These are phyloP conservation scores for Tuber melanosporum DNA, from an alignment of 495 filamentous ascomycete genomes.

Conservation along the genomic window DNA sequence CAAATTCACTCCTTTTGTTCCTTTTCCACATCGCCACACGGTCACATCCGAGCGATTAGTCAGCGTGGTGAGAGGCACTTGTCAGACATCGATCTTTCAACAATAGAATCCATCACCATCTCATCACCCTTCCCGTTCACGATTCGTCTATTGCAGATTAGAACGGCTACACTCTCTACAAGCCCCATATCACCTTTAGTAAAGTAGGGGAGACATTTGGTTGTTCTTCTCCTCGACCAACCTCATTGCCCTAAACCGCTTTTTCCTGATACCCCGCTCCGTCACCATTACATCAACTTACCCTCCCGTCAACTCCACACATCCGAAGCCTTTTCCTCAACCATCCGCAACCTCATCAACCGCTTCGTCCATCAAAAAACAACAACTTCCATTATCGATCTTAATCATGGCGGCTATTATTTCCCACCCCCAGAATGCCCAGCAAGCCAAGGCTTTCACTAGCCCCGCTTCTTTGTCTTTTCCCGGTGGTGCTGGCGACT, in stretches of 20 bases:
- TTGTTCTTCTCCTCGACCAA: constrained; percentile 77
- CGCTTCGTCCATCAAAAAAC: constrained; percentile 10
- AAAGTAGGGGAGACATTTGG: constrained; percentile 85
- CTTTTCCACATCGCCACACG: background rate
- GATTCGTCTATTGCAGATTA: background rate
- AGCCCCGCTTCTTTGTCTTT: constrained; percentile 84
- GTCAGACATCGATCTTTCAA: constrained; percentile 1
- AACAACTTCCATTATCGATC: constrained; percentile 12
- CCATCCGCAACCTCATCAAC: constrained; percentile 33
- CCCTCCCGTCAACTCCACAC: constrained; percentile 11
- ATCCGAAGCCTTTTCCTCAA: constrained; percentile 7
- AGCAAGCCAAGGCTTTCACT: constrained; percentile 86
- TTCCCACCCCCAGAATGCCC: constrained; percentile 78
- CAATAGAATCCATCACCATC: background rate
- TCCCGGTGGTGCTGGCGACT: constrained; percentile 70
- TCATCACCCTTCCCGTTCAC: background rate
- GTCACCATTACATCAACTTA: constrained; percentile 27
- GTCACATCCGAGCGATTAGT: constrained; percentile 3
- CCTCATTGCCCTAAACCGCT: constrained; percentile 10
- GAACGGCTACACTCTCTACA: constrained; percentile 2
- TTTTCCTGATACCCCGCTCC: constrained; percentile 13
- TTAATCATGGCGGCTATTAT: constrained; percentile 75
- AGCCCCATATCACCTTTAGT: background rate
- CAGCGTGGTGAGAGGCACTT: background rate
- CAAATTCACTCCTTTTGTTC: background rate